Evolutionary conservation across 306 rosid species (phyloP).

Genomic region (Vachellia pachyceras): DNA sequence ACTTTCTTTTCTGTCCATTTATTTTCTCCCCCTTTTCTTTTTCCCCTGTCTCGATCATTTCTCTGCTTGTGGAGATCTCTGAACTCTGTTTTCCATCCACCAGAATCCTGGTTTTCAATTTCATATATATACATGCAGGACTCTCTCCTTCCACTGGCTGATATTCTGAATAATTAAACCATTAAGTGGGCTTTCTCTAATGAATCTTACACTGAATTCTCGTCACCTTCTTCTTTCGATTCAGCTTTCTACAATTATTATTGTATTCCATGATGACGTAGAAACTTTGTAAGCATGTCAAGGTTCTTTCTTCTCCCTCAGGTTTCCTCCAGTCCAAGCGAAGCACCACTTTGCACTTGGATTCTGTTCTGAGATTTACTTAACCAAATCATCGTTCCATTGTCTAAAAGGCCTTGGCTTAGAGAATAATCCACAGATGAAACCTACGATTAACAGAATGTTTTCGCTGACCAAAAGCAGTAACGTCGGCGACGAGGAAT

Average conservation of each 20-base stretch:
- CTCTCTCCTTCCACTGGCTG: conserved; percentile 37
- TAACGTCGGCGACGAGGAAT: conserved; percentile 42
- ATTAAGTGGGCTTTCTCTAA: background rate
- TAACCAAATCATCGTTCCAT: conserved; percentile 7
- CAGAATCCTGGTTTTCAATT: background rate
- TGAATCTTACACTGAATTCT: conserved; percentile 13
- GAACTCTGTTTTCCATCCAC: background rate
- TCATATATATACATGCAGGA: background rate
- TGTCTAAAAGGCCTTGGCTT: background rate
- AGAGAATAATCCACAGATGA: background rate
- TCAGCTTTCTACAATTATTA: conserved; percentile 18
- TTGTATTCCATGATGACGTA: conserved; percentile 3
- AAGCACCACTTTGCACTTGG: conserved; percentile 41
- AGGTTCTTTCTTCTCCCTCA: conserved; percentile 21
- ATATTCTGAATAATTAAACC: background rate
- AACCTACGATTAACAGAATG: conserved; percentile 29
- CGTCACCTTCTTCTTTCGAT: conserved; percentile 5
- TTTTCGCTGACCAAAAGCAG: conserved; percentile 39
- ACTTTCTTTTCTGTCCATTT: background rate
- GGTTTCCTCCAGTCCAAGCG: conserved; percentile 37
- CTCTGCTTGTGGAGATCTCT: background rate
- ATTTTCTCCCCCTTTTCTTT: background rate
- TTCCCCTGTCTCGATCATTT: background rate
- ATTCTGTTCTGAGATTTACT: conserved; percentile 18
- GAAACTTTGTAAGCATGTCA: conserved; percentile 40